Evolutionary conservation across 164 flowering plant genomes (phyloP), one percentile per base, ranked within the genome.

Genomic region (Macadamia integrifolia): DNA sequence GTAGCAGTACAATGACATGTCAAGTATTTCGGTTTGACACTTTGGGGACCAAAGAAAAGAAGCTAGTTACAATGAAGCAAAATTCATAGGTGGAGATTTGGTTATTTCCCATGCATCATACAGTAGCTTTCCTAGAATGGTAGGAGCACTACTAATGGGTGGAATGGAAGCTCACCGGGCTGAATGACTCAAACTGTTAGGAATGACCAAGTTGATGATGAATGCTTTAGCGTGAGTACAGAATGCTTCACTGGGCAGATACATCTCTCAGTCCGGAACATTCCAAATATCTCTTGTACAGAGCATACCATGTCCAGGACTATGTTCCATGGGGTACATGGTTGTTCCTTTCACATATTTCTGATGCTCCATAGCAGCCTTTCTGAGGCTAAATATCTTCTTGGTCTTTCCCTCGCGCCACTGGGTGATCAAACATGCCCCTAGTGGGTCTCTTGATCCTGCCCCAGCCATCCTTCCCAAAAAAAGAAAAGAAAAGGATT

Each of bases 311-410:
- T 83, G 87, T 53, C 93, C 92, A 63, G 79, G 82, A 66, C 75
- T 81, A 69, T 83, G 97, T 69, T 95, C 99, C 84, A 92, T 73
- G 56, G 99, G 98, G 71, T 95, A 92, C 89, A 90, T 80, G 43
- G 94, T 87, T 32, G 91, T 61, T 29, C 87, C 89, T 65, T 75
- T 78, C 31, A 88, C 91, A 67, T 75, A 83, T 64, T 80, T 83
- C 61, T 86, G 81, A 79, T 94, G 99, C 62, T 83, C 88, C 52
- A 72, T 49, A 13, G 93, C 91, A 64, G 85, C 80, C 77, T 79
- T 82, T 79, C 91, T 82, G 13, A 82, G 74, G 60, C 72, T 67
- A n/a, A 81, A 66, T 46, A 73, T n/a, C 15, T 58, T 58, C 9
- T 11, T 59, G 17, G 57, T 44, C 56, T 69, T 80, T 64, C 76